A percentile compares a stretch with the other conserved stretches of the same genome.
phyloP scores from a whole-genome alignment of 1,139 yeast genomes.

The Debaryomyces psychrophilus region DNA sequence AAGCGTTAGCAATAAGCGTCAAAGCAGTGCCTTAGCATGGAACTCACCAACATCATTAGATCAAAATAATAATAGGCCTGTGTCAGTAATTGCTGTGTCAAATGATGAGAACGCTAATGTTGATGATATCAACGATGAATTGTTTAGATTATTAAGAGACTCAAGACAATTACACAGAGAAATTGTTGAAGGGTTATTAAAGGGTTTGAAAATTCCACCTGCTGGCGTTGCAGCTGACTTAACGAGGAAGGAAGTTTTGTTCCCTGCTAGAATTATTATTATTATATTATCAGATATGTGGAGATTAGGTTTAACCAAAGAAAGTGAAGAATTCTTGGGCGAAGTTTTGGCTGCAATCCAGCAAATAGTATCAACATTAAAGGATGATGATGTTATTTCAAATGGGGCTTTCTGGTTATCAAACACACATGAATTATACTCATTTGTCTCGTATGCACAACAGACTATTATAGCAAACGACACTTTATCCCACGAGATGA shows the following conservation, averaged over 20 bases:
- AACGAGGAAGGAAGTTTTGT: slow-evolving; percentile 87
- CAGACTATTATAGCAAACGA: slow-evolving; percentile 85
- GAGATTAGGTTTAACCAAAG: slow-evolving; percentile 93
- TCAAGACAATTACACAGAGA: slow-evolving; percentile 80
- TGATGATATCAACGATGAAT: slow-evolving; percentile 73
- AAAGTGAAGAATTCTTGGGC: slow-evolving; percentile 88
- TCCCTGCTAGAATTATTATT: slow-evolving; percentile 95
- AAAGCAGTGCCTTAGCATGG: slow-evolving; percentile 46
- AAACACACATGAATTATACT: slow-evolving; percentile 91
- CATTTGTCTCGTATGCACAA: slow-evolving; percentile 94
- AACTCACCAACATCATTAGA: slow-evolving; percentile 37
- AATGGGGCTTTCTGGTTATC: slow-evolving; percentile 99
- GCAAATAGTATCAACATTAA: slow-evolving; percentile 66
- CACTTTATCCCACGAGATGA: slow-evolving; percentile 79
- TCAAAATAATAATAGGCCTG: slow-evolving; percentile 48
- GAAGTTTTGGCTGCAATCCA: slow-evolving; percentile 89
- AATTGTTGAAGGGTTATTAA: slow-evolving; percentile 83
- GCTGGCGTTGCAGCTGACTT: slow-evolving; percentile 83
- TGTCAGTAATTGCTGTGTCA: slow-evolving; percentile 61
- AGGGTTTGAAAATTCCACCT: slow-evolving; percentile 85
- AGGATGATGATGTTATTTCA: slow-evolving; percentile 85
- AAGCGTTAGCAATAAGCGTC: slow-evolving; percentile 40
- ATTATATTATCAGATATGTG: slow-evolving; percentile 96
- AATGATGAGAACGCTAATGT: slow-evolving; percentile 59
- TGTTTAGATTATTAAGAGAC: slow-evolving; percentile 74